phyloP scores from a whole-genome alignment of 768 basidiomycete species.

The Galerina sulciceps region DNA sequence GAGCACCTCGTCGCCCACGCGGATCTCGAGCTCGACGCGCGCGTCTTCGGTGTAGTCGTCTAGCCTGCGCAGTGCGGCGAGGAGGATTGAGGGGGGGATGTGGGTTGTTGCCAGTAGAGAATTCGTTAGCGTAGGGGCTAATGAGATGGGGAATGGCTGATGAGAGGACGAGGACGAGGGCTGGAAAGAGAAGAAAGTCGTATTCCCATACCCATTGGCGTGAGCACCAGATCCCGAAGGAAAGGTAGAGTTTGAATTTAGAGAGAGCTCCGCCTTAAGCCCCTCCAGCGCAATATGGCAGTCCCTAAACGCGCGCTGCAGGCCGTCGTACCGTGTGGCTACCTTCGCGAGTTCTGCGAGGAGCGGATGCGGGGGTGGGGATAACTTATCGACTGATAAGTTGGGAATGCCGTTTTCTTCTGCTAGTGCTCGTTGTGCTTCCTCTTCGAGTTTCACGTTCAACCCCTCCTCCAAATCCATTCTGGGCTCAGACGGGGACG shows the following conservation, averaged over 20 bases:
- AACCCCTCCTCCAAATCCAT: too few relatives aligned
- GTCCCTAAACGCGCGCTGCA: constrained; percentile 69
- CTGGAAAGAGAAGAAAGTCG: constrained; percentile 1
- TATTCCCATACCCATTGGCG: not conserved
- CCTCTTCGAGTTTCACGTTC: too few relatives aligned
- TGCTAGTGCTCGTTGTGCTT: too few relatives aligned
- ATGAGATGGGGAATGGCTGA: not conserved
- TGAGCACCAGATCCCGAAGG: too few relatives aligned
- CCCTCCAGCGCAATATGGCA: constrained; percentile 70
- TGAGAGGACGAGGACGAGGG: constrained; percentile 5
- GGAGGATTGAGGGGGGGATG: constrained; percentile 42
- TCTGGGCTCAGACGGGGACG: too few relatives aligned
- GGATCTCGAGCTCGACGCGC: constrained; percentile 83
- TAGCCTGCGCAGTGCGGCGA: constrained; percentile 60
- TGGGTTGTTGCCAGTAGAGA: too few relatives aligned
- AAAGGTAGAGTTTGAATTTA: too few relatives aligned
- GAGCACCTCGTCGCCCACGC: constrained; percentile 72
- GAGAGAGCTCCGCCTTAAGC: constrained; percentile 41
- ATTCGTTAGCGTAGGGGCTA: too few relatives aligned
- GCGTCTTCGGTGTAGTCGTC: constrained; percentile 80
- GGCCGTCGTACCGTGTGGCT: constrained; percentile 58
- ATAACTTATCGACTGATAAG: not conserved
- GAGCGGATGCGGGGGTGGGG: constrained; percentile 36
- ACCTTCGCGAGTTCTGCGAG: constrained; percentile 48
- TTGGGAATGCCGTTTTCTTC: too few relatives aligned